phyloP scores from a whole-genome alignment of 768 basidiomycete genomes.

The Lactarius psammicola region DNA sequence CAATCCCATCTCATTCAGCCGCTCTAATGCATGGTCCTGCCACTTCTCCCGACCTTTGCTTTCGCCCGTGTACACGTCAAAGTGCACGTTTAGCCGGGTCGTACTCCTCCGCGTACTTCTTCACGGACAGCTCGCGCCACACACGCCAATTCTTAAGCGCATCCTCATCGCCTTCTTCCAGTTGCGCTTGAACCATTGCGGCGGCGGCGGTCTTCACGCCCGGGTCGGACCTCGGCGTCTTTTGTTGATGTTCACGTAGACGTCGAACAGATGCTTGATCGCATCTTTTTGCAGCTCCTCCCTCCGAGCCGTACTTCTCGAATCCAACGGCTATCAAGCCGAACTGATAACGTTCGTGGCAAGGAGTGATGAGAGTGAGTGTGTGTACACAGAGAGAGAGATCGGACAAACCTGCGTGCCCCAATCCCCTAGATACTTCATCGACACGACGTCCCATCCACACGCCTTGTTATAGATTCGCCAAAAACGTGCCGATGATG shows the following conservation, averaged over 20 bases:
- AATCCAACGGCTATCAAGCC: conserved; percentile 90
- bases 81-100: conserved; percentile 83
- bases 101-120: conserved; percentile 87
- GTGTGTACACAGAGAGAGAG: neutral
- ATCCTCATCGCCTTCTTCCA: conserved; percentile 89
- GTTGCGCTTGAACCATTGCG: conserved; percentile 87
- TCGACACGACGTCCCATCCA: conserved; percentile 86
- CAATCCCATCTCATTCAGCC: conserved; percentile 68
- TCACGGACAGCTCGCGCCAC: conserved; percentile 90
- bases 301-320: conserved; percentile 85
- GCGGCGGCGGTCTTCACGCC: conserved; percentile 74
- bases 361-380: neutral
- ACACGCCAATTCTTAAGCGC: conserved; percentile 86
- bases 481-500: conserved; percentile 96
- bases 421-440: conserved; percentile 99
- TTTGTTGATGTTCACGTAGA: conserved; percentile 94
- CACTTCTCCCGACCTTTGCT: conserved; percentile 73
- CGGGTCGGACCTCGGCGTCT: conserved; percentile 72
- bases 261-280: conserved; percentile 91
- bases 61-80: conserved; percentile 92
- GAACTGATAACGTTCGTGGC: conserved; percentile 47
- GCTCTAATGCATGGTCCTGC: conserved; percentile 68
- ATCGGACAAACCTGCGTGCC: conserved; percentile 78
- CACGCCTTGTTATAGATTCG: conserved; percentile 88
- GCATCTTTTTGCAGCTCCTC: conserved; percentile 82